phyloP scores from a whole-genome alignment of 257 asterid genomes.

The Solanum lignicaule region DNA sequence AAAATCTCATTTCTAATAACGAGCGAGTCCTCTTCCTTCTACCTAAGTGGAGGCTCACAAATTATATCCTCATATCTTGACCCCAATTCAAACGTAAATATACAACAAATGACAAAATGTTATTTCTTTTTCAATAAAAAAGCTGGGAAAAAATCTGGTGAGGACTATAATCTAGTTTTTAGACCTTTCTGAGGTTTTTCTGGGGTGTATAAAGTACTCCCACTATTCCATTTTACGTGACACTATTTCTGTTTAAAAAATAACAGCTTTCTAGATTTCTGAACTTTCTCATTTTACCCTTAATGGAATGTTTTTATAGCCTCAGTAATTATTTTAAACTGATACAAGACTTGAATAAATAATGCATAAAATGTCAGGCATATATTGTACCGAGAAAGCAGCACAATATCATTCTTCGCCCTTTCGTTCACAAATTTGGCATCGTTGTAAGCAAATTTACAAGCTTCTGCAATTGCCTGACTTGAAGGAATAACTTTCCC shows the following conservation, averaged over 20 bases:
- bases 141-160: not conserved
- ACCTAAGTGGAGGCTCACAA: not conserved
- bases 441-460: conserved; percentile 70
- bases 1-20: not conserved
- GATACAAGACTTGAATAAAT: not conserved
- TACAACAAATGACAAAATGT: not conserved
- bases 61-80: not conserved
- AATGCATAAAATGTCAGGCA: not conserved
- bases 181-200: not conserved
- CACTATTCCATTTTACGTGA: not conserved
- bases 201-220: not conserved
- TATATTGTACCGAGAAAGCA: conserved; percentile 62
- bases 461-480: conserved; percentile 82
- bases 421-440: conserved; percentile 83
- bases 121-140: not conserved
- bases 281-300: not conserved
- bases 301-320: not conserved
- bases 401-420: conserved; percentile 72
- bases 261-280: not conserved
- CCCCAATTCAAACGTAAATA: not conserved
- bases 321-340: not conserved
- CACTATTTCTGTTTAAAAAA: not conserved
- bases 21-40: not conserved
- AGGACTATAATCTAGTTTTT: not conserved
- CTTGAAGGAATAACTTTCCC: conserved; percentile 30